Evolutionary conservation across 345 rosid species (phyloP).

Genomic region (Pistacia atlantica): DNA sequence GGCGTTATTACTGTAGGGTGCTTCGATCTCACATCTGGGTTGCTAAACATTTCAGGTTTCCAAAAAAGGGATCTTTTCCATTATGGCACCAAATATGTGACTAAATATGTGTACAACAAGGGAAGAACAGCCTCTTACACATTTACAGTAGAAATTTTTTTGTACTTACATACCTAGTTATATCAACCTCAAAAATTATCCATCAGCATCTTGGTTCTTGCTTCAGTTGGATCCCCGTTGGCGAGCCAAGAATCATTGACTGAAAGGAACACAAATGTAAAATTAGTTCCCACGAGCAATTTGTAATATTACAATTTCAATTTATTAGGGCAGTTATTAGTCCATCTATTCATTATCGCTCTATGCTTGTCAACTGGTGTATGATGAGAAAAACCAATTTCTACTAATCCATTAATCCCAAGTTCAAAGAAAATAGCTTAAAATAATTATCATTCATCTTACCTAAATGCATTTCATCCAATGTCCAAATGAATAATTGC

Average conservation of each 20-base stretch:
- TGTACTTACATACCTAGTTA: conserved; percentile 40
- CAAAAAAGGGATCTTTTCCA: conserved; percentile 38
- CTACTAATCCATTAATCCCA: no score
- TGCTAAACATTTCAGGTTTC: conserved; percentile 34
- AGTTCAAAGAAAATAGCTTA: background rate
- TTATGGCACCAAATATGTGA: conserved; percentile 22
- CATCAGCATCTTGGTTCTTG: conserved; percentile 88
- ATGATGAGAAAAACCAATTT: no score
- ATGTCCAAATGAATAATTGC: background rate
- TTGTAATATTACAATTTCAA: background rate
- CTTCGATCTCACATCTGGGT: conserved; percentile 27
- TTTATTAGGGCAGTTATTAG: no score
- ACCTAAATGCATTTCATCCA: background rate
- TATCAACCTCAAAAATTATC: conserved; percentile 28
- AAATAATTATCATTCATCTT: background rate
- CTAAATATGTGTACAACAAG: conserved; percentile 17
- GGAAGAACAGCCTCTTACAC: conserved; percentile 36
- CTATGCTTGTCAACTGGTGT: no score
- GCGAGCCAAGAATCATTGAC: conserved; percentile 54
- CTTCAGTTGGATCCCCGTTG: conserved; percentile 64
- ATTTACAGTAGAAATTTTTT: conserved; percentile 41
- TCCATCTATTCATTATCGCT: no score
- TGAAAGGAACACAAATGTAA: conserved; percentile 31
- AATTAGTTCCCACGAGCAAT: background rate
- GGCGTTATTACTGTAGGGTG: conserved; percentile 35